A percentile compares a stretch with the other conserved stretches of the same genome.
phyloP scores from a whole-genome alignment of 2,329 filamentous ascomycete genomes.

The Niveomyces coronatus region DNA sequence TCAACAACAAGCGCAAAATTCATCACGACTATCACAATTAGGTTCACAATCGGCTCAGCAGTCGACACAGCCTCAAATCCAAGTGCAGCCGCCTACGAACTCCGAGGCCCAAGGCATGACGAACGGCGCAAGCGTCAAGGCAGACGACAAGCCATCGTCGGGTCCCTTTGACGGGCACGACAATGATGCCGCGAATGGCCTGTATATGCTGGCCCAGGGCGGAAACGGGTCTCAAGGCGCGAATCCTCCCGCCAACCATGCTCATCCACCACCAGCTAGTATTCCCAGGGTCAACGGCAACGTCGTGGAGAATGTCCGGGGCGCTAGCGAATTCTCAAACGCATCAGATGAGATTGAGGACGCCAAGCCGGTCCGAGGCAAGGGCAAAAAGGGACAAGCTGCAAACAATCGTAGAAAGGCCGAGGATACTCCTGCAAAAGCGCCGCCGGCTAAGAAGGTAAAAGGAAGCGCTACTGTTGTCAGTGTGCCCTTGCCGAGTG shows the following conservation, averaged over 20 bases:
- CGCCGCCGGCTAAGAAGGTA: conserved; percentile 56
- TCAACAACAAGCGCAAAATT: conserved; percentile 27
- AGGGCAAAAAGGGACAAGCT: conserved; percentile 55
- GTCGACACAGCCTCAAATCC: conserved; percentile 4
- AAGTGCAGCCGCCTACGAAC: conserved; percentile 20
- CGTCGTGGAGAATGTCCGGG: conserved; percentile 37
- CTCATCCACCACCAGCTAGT: conserved; percentile 32
- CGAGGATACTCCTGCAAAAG: conserved; percentile 54
- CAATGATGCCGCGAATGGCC: conserved; percentile 87
- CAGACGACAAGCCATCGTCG: conserved; percentile 39
- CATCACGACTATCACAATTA: too few relatives aligned
- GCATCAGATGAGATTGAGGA: conserved; percentile 65
- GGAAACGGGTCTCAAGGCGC: conserved; percentile 46
- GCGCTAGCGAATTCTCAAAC: conserved; percentile 58
- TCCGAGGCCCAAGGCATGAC: conserved; percentile 46
- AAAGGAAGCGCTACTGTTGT: conserved; percentile 33
- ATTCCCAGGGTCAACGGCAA: conserved; percentile 34
- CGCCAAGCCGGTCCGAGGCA: conserved; percentile 53
- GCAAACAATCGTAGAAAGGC: conserved; percentile 68
- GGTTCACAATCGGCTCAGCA: conserved; percentile 13
- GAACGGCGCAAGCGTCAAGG: conserved; percentile 33
- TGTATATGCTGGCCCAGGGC: conserved; percentile 81
- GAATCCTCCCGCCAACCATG: conserved; percentile 33
- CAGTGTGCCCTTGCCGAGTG: conserved; percentile 11
- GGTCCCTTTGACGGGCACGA: conserved; percentile 81